A percentile compares a stretch with the other conserved stretches of the same genome.
Evolutionary conservation across 176 grass and related monocot genomes (phyloP).

Genomic region (Eleusine coracana): DNA sequence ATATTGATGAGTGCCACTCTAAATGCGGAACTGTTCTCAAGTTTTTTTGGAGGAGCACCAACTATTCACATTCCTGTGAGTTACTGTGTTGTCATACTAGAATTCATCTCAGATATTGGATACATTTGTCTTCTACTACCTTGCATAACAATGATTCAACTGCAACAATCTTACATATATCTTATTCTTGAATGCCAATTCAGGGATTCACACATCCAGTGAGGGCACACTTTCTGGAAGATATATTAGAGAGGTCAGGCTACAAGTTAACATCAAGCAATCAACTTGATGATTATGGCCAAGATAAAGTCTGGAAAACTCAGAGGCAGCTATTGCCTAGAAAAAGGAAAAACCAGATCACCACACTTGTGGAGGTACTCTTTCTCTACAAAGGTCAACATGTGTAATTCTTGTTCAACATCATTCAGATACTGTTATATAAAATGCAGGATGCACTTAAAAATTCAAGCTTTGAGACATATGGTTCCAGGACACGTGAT

Average conservation of each 20-base stretch:
- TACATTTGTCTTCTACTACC: conserved; percentile 18
- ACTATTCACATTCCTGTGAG: conserved; percentile 97
- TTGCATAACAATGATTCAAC: conserved; percentile 21
- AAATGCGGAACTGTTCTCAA: conserved; percentile 96
- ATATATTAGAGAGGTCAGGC: conserved; percentile 91
- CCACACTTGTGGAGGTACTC: conserved; percentile 86
- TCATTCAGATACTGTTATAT: conserved; percentile 37
- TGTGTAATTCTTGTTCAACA: conserved; percentile 24
- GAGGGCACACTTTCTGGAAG: conserved; percentile 91
- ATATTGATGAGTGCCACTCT: conserved; percentile 99
- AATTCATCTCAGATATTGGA: conserved; percentile 18
- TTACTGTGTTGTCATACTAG: conserved; percentile 31
- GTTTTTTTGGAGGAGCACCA: conserved; percentile 88
- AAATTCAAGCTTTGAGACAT: conserved; percentile 77
- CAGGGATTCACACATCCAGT: conserved; percentile 96
- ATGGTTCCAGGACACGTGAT: conserved; percentile 81
- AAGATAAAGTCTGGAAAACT: conserved; percentile 99
- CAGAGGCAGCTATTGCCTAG: conserved; percentile 79
- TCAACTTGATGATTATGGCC: conserved; percentile 97
- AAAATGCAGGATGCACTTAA: conserved; percentile 77
- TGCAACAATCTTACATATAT: conserved; percentile 29
- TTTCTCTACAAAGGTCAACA: conserved; percentile 13
- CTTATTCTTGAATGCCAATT: conserved; percentile 33
- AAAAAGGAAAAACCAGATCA: conserved; percentile 98
- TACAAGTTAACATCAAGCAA: conserved; percentile 91